phyloP scores from a whole-genome alignment of 208 protist genomes.

The Acanthamoeba royreba region DNA sequence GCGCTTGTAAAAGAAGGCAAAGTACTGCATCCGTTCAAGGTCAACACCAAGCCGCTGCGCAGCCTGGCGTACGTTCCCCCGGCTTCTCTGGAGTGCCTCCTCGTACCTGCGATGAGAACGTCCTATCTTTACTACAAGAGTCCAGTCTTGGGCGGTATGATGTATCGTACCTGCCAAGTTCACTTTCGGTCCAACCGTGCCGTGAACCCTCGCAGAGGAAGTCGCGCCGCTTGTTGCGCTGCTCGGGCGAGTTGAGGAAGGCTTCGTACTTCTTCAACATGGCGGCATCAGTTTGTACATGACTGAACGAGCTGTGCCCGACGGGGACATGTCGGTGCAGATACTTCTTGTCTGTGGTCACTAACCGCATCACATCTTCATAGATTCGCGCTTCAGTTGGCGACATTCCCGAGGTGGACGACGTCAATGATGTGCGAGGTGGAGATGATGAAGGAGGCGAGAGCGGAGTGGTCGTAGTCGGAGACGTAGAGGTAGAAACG shows the following conservation, averaged over 20 bases:
- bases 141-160: too few species aligned
- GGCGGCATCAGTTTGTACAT: neutral
- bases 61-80: neutral
- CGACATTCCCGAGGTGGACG: neutral
- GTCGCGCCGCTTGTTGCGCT: neutral
- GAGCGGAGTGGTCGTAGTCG: too few species aligned
- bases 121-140: neutral
- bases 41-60: neutral
- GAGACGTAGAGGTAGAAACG: too few species aligned
- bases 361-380: neutral
- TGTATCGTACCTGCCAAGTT: neutral
- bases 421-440: too few species aligned
- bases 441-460: too few species aligned
- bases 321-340: neutral
- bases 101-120: neutral
- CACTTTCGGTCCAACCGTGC: neutral
- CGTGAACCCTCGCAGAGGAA: neutral
- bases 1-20: neutral
- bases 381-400: neutral
- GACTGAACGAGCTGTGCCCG: neutral
- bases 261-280: conserved; percentile 17
- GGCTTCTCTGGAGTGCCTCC: neutral
- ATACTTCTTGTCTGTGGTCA: neutral
- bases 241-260: neutral
- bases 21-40: neutral